Percentiles rank a stretch among this genome's conserved stretches.
Conservation (phyloP, 106 monocot species). For the Ottelia alismoides region DNA sequence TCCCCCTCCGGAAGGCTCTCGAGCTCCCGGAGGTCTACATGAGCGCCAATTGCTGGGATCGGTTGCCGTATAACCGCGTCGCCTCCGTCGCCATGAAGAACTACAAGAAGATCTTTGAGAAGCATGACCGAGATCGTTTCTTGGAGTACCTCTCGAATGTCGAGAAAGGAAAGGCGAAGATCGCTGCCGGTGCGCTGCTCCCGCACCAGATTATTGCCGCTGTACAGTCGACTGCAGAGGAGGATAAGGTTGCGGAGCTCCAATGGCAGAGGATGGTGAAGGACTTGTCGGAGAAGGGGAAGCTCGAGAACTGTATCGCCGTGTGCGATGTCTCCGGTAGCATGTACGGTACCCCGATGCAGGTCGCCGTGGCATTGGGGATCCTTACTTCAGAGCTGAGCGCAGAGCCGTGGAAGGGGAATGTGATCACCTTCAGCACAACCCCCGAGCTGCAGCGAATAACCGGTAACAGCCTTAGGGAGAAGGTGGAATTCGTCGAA, state of each 20-base stretch:
- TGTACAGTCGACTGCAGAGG: no score
- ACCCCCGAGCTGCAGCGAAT: no score
- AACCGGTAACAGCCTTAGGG: slow-evolving; percentile 24
- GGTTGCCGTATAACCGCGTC: slow-evolving; percentile 51
- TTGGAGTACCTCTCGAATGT: slow-evolving; percentile 24
- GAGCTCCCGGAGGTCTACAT: slow-evolving; percentile 67
- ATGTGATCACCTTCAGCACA: no score
- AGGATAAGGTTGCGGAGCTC: no score
- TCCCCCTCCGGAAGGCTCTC: no score
- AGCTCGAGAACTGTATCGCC: slow-evolving; percentile 46
- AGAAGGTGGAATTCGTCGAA: slow-evolving; percentile 39
- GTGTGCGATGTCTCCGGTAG: slow-evolving; percentile 69
- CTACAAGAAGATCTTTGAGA: slow-evolving; percentile 38
- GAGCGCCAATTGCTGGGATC: slow-evolving; percentile 27
- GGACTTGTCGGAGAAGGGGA: no score
- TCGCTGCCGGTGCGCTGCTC: slow-evolving; percentile 57
- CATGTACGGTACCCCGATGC: slow-evolving; percentile 46
- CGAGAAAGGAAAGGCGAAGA: slow-evolving; percentile 42
- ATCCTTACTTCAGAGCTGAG: no score
- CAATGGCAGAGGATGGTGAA: no score
- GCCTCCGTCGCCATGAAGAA: slow-evolving; percentile 86
- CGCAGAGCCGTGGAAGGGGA: no score
- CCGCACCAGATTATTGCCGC: slow-evolving; percentile 45
- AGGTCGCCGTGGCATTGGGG: no score
- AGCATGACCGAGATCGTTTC: slow-evolving; percentile 49